Percentiles rank a stretch among this genome's conserved stretches.
Evolutionary conservation across 2,329 filamentous ascomycete genomes (phyloP).

Genomic region (Clarireedia homoeocarpa): DNA sequence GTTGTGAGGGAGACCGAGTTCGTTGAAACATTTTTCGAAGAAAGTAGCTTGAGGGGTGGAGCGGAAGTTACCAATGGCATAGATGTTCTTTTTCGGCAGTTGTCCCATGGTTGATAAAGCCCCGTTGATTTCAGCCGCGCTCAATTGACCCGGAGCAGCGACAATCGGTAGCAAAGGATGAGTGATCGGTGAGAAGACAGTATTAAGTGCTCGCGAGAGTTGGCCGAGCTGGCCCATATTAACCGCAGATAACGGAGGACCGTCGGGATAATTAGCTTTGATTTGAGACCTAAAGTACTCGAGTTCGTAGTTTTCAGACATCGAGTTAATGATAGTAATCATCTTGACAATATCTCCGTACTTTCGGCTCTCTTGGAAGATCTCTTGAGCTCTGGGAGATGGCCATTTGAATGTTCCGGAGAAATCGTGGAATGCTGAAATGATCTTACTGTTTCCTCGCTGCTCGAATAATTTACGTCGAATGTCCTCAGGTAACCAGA

Average conservation of each 20-base stretch:
- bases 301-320: constrained; percentile 83
- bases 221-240: constrained; percentile 87
- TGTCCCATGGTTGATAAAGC: constrained; percentile 73
- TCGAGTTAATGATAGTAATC: constrained; percentile 74
- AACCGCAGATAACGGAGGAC: constrained; percentile 70
- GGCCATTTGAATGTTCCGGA: constrained; percentile 80
- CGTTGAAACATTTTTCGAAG: constrained; percentile 77
- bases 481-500: constrained; percentile 77
- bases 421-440: constrained; percentile 89
- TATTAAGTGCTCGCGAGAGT: constrained; percentile 75
- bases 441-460: constrained; percentile 73
- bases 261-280: constrained; percentile 57
- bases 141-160: constrained; percentile 78
- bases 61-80: constrained; percentile 67
- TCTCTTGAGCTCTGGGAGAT: constrained; percentile 59
- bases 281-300: constrained; percentile 81
- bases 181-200: constrained; percentile 81
- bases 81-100: constrained; percentile 70
- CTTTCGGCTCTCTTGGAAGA: constrained; percentile 63
- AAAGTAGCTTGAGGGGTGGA: constrained; percentile 70
- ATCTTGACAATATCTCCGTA: constrained; percentile 87
- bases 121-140: constrained; percentile 76
- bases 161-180: constrained; percentile 78
- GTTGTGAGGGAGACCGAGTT: constrained; percentile 77
- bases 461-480: constrained; percentile 58